These are phyloP conservation scores for Ceriops decandra DNA, from an alignment of 345 rosid genomes.

Conservation along the genomic window DNA sequence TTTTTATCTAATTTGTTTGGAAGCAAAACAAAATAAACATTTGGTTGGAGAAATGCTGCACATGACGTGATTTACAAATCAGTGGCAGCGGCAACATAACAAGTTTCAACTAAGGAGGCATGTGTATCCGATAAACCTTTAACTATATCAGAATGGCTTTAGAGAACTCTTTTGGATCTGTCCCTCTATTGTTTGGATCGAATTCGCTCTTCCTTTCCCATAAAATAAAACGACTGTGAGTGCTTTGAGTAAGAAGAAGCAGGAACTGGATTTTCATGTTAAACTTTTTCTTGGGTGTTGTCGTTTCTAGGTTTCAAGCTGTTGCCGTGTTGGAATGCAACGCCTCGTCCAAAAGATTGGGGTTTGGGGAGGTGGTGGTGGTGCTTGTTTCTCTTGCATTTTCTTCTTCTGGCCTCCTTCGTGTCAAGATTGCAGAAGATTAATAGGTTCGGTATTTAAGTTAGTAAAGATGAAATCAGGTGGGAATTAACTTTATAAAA, in stretches of 20 bases:
- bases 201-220: slow-evolving; percentile 68
- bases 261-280: background rate
- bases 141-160: slow-evolving; percentile 52
- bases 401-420: slow-evolving; percentile 41
- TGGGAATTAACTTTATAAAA: background rate
- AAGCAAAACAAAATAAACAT: slow-evolving; percentile 74
- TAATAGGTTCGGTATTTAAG: no score
- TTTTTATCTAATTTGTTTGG: slow-evolving; percentile 16
- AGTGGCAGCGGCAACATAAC: background rate
- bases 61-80: background rate
- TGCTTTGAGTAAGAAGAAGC: slow-evolving; percentile 2
- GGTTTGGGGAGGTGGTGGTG: slow-evolving; percentile 20
- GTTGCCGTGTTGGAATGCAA: background rate
- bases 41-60: slow-evolving; percentile 79
- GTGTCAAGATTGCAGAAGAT: slow-evolving; percentile 9
- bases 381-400: slow-evolving; percentile 48
- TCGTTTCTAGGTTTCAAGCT: slow-evolving; percentile 20
- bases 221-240: slow-evolving; percentile 23
- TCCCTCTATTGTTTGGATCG: slow-evolving; percentile 86
- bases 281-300: no score
- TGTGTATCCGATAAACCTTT: slow-evolving; percentile 35
- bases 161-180: slow-evolving; percentile 64
- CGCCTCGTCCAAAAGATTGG: slow-evolving; percentile 5
- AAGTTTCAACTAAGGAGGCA: background rate
- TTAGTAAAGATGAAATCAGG: no score